Conservation (phyloP, 1,284 basidiomycete species). For the Volvariella surrecta region DNA sequence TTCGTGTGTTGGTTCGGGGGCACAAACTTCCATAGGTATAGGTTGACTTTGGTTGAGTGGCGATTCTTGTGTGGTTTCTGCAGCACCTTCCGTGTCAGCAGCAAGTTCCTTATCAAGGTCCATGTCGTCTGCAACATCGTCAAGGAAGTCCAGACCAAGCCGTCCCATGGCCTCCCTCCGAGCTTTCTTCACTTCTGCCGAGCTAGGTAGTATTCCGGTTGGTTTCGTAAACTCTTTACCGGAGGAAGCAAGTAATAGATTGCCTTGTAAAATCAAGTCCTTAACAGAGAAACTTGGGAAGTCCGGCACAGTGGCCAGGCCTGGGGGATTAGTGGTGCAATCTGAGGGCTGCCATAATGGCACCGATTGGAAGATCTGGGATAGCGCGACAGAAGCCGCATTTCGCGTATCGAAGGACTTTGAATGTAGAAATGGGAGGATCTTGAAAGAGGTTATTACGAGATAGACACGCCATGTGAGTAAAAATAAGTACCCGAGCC, state of each 20-base stretch:
- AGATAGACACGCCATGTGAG: not conserved
- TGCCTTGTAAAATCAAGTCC: slow-evolving; percentile 67
- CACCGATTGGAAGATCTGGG: slow-evolving; percentile 77
- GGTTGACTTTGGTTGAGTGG: slow-evolving; percentile 27
- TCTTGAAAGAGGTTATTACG: slow-evolving; percentile 32
- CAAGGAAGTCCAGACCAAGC: slow-evolving; percentile 75
- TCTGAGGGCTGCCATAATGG: slow-evolving; percentile 72
- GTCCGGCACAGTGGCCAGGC: slow-evolving; percentile 26
- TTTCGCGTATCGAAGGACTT: slow-evolving; percentile 82
- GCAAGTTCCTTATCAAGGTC: slow-evolving; percentile 76
- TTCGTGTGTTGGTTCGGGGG: slow-evolving; percentile 2
- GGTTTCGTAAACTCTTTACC: slow-evolving; percentile 81
- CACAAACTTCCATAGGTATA: slow-evolving; percentile 29
- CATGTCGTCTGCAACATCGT: slow-evolving; percentile 67
- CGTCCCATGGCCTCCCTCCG: slow-evolving; percentile 77
- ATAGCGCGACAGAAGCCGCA: slow-evolving; percentile 79
- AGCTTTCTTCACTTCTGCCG: slow-evolving; percentile 71
- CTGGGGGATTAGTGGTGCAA: slow-evolving; percentile 1
- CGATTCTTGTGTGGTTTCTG: slow-evolving; percentile 28
- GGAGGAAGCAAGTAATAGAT: slow-evolving; percentile 76
- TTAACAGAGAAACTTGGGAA: slow-evolving; percentile 70
- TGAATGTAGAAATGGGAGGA: slow-evolving; percentile 83
- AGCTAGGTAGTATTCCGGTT: slow-evolving; percentile 55
- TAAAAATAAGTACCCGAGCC: slow-evolving; percentile 47
- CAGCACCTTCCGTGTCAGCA: slow-evolving; percentile 45